These are phyloP conservation scores for Cladobotryum mycophilum DNA, from an alignment of 2,329 filamentous ascomycete species.

Conservation along the genomic window DNA sequence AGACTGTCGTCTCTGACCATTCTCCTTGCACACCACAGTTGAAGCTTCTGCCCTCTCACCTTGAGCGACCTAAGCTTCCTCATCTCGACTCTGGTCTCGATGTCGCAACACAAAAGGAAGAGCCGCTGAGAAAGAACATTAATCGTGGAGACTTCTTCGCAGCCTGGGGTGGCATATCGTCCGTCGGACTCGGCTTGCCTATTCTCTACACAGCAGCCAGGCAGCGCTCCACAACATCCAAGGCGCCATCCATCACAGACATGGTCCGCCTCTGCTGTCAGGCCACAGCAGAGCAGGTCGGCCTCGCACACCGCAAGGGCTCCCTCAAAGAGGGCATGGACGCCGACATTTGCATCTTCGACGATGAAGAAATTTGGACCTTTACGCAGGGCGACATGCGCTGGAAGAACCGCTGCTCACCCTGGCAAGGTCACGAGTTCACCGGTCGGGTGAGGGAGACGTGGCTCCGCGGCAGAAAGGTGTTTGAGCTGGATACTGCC, in stretches of 20 bases:
- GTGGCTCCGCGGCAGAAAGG: conserved; percentile 69
- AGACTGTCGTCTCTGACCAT: conserved; percentile 90
- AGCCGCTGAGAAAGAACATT: conserved; percentile 27
- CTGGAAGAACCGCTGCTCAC: conserved; percentile 88
- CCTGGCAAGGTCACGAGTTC: conserved; percentile 77
- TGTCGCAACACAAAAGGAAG: conserved; percentile 31
- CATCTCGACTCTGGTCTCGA: conserved; percentile 51
- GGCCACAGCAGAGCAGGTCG: conserved; percentile 85
- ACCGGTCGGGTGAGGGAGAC: conserved; percentile 76
- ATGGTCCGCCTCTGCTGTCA: conserved; percentile 79
- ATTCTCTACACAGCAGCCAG: conserved; percentile 78
- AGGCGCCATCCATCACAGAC: conserved; percentile 56
- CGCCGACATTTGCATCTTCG: conserved; percentile 85
- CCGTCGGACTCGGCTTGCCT: conserved; percentile 83
- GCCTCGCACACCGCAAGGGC: conserved; percentile 73
- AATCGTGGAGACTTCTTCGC: conserved; percentile 80
- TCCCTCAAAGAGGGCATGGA: conserved; percentile 72
- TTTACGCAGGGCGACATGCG: conserved; percentile 75
- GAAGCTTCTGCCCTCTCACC: conserved; percentile 72
- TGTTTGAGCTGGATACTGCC: conserved; percentile 61
- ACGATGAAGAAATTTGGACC: conserved; percentile 72
- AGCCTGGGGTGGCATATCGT: conserved; percentile 94
- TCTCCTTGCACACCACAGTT: conserved; percentile 93
- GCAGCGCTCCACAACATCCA: conserved; percentile 47
- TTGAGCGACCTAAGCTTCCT: conserved; percentile 37